These are phyloP conservation scores for Eucalyptus brandiana DNA, from an alignment of 345 rosid species.

Conservation along the genomic window DNA sequence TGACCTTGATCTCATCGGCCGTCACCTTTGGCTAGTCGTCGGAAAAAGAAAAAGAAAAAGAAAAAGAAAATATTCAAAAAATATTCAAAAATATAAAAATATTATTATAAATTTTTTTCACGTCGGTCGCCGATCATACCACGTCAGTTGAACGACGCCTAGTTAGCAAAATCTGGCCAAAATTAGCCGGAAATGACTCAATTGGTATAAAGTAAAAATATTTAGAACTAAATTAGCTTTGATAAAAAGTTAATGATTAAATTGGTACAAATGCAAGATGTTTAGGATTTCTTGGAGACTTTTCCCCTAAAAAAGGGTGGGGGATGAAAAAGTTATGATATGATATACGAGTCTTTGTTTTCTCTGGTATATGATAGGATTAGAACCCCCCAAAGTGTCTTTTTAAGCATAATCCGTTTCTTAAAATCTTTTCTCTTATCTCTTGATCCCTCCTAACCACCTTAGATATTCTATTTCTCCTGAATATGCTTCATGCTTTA, in stretches of 20 bases:
- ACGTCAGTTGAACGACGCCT: rapidly evolving
- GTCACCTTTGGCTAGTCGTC: rapidly evolving
- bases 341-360: neutral
- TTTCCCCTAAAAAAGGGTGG: too few species aligned
- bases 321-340: neutral
- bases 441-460: neutral
- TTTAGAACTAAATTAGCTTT: rapidly evolving
- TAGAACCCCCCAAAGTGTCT: too few species aligned
- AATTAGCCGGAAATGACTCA: rapidly evolving
- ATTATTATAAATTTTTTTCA: too few species aligned
- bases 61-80: rapidly evolving
- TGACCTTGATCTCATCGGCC: rapidly evolving
- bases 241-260: rapidly evolving
- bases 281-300: rapidly evolving
- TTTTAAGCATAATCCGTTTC: neutral
- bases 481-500: neutral
- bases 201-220: rapidly evolving
- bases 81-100: too few species aligned
- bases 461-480: neutral
- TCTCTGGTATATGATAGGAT: too few species aligned
- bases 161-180: too few species aligned
- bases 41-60: too few species aligned
- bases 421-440: neutral
- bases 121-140: rapidly evolving
- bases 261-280: too few species aligned